Conservation (phyloP, 805 yeast species). For the Wickerhamomyces rabaulensis region DNA sequence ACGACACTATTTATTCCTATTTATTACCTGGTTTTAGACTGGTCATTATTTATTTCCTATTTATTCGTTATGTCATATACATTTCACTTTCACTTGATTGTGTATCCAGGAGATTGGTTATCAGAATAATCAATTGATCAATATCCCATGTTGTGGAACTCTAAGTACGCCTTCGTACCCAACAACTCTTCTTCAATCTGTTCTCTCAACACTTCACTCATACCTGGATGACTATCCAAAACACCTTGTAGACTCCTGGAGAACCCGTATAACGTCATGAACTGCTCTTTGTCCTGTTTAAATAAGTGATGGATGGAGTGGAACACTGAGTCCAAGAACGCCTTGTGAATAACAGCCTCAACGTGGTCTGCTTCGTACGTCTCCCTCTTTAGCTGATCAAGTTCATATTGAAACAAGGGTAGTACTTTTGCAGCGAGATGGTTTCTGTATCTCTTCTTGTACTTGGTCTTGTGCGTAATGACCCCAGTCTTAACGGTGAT, state of each 20-base stretch:
- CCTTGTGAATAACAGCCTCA: background rate
- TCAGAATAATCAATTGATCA: background rate
- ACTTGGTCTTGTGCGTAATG: background rate
- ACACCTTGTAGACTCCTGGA: background rate
- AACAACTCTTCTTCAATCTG: background rate
- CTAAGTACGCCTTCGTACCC: background rate
- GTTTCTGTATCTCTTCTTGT: conserved; percentile 10
- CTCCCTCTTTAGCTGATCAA: background rate
- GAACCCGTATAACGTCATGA: background rate
- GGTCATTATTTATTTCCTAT: conserved; percentile 1
- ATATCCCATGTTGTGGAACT: background rate
- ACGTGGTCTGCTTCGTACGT: background rate
- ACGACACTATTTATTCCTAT: background rate
- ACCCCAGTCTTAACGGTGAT: background rate
- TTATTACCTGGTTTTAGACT: background rate
- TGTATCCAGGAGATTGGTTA: too few relatives aligned
- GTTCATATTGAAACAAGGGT: background rate
- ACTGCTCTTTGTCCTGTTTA: background rate
- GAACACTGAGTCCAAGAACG: background rate
- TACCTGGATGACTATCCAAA: background rate
- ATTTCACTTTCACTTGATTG: too few relatives aligned
- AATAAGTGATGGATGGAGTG: background rate
- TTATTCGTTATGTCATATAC: conserved; percentile 1
- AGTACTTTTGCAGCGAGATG: background rate
- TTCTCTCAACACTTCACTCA: background rate